These are phyloP conservation scores for Candida awuae DNA, from an alignment of 805 yeast species.

Conservation along the genomic window DNA sequence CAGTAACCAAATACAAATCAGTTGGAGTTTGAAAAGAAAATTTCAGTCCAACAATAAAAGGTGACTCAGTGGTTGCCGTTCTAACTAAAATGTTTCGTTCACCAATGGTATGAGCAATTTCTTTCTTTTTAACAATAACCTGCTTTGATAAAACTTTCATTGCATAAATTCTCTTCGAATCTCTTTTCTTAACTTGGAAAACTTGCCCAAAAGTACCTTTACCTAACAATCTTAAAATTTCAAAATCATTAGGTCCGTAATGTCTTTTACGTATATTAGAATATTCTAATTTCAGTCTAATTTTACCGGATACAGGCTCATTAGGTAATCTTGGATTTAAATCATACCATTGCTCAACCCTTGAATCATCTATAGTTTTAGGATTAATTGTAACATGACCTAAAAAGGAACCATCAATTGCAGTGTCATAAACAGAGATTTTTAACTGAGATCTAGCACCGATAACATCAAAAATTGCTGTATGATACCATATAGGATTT, in stretches of 20 bases:
- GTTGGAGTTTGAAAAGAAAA: conserved; percentile 94
- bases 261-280: conserved; percentile 61
- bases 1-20: conserved; percentile 89
- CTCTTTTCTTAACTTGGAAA: conserved; percentile 87
- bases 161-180: conserved; percentile 86
- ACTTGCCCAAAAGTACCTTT: conserved; percentile 98
- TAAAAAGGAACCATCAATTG: conserved; percentile 70
- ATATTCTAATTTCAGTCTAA: conserved; percentile 69
- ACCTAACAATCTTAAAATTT: conserved; percentile 81
- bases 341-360: conserved; percentile 62
- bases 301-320: conserved; percentile 70
- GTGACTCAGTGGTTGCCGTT: conserved; percentile 66
- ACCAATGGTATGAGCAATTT: conserved; percentile 96
- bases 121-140: conserved; percentile 93
- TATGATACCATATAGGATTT: conserved; percentile 87
- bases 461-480: conserved; percentile 85
- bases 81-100: conserved; percentile 92
- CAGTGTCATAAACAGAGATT: conserved; percentile 84
- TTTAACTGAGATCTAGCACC: conserved; percentile 79
- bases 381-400: conserved; percentile 80
- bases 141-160: conserved; percentile 95
- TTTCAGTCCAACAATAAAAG: conserved; percentile 93
- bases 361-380: conserved; percentile 36
- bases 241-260: conserved; percentile 92
- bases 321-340: conserved; percentile 68